Conservation (phyloP, 805 yeast genomes). For the Candida awuae region DNA sequence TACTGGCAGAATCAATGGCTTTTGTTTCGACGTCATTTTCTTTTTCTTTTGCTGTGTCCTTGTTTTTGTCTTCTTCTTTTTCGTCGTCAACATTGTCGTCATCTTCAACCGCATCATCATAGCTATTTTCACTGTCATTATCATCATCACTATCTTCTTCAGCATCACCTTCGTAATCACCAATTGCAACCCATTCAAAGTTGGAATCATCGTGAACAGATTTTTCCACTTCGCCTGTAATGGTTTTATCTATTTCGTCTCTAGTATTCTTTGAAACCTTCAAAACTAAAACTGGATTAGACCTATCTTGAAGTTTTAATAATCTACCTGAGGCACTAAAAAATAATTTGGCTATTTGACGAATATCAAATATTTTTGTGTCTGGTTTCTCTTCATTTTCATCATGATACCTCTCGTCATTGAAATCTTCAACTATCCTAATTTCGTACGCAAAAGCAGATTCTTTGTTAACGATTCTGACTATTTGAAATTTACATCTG, state of each 20-base stretch:
- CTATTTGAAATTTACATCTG: slow-evolving; percentile 39
- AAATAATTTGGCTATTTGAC: slow-evolving; percentile 43
- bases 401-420: slow-evolving; percentile 71
- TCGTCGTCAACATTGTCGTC: slow-evolving; percentile 23
- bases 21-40: neutral
- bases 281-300: slow-evolving; percentile 58
- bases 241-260: slow-evolving; percentile 12
- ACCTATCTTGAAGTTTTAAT: slow-evolving; percentile 52
- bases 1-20: slow-evolving; percentile 14
- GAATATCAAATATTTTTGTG: slow-evolving; percentile 30
- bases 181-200: slow-evolving; percentile 47
- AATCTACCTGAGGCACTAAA: slow-evolving; percentile 65
- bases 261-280: slow-evolving; percentile 32
- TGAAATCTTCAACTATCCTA: slow-evolving; percentile 46
- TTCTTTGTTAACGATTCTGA: slow-evolving; percentile 19
- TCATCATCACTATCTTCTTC: slow-evolving; percentile 31
- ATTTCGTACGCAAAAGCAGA: slow-evolving; percentile 37
- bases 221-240: slow-evolving; percentile 6
- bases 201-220: slow-evolving; percentile 10
- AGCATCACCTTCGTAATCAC: slow-evolving; percentile 30
- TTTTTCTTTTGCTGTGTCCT: too few relatives aligned
- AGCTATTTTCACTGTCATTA: slow-evolving; percentile 24
- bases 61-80: slow-evolving; percentile 16
- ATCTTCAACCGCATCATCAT: slow-evolving; percentile 18
- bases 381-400: slow-evolving; percentile 35